Evolutionary conservation across 768 basidiomycete species (phyloP).

Genomic region (Suillus placidus): DNA sequence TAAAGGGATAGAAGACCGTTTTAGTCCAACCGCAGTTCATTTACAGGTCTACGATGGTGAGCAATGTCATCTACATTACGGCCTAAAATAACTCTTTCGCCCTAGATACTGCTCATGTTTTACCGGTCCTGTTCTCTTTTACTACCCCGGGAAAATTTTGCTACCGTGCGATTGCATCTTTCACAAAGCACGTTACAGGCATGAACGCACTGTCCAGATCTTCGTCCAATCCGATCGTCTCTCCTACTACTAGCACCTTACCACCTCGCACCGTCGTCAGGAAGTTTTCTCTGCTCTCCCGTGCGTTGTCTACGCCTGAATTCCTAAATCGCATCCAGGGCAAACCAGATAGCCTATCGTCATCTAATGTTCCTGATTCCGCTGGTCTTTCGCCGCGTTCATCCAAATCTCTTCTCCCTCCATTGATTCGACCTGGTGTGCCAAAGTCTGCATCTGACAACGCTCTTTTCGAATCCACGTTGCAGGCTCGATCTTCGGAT

Average conservation of each 20-base stretch:
- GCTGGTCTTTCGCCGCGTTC: neutral
- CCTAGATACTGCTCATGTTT: constrained; percentile 69
- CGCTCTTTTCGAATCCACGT: constrained; percentile 2
- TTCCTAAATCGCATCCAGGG: constrained; percentile 2
- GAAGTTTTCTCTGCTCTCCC: constrained; percentile 11
- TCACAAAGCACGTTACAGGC: constrained; percentile 67
- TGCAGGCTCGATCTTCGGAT: neutral
- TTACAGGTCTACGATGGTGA: constrained; percentile 90
- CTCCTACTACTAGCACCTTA: constrained; percentile 10
- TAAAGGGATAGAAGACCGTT: constrained; percentile 53
- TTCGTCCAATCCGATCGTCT: constrained; percentile 13
- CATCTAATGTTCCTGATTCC: neutral
- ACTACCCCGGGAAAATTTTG: constrained; percentile 81
- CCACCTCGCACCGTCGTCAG: neutral
- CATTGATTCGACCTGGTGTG: constrained; percentile 17
- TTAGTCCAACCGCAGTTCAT: constrained; percentile 79
- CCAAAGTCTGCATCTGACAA: constrained; percentile 18
- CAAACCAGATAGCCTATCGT: neutral
- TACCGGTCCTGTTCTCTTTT: constrained; percentile 76
- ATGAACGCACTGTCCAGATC: constrained; percentile 29
- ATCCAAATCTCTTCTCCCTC: constrained; percentile 7
- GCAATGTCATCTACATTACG: constrained; percentile 22
- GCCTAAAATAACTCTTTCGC: constrained; percentile 18
- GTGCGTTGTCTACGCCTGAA: constrained; percentile 14
- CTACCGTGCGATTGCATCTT: constrained; percentile 74